Evolutionary conservation across 768 basidiomycete genomes (phyloP), one percentile per base, ranked within the genome.

Genomic region (Gyrodon lividus): DNA sequence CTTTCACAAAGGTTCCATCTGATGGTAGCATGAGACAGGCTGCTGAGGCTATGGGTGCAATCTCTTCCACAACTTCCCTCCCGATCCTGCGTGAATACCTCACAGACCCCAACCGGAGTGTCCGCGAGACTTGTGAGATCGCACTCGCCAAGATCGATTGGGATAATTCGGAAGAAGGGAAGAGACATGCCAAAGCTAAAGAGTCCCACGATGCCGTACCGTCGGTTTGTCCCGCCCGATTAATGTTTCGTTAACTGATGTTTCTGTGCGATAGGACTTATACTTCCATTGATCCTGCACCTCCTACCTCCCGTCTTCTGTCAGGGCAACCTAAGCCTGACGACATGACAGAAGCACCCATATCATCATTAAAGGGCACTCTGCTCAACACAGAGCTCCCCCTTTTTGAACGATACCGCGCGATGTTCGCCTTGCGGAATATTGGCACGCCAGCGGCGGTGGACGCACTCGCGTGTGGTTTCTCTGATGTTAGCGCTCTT

Each of bases 1-100:
- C n/a, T 23, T 34, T 23, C 19, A 34, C 19, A 7, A 13, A 37
- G n/a, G 12, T 34, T 43, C 35, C 38, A 37, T 49, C 40, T 58
- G 55, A 59, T 37, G 39, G 50, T 47, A 56, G 52, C 50, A 48
- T 45, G 57, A 56, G 57, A 42, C 56, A 95, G 89, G 94, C 96
- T 44, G 97, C 97, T n/a, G 97, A 99, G 72, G 97, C 97, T 8
- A 87, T 99, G 77, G 97, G 95, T 35, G 97, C 97, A 1, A 92
- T 98, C 33, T 92, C 90, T 7, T 75, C 82, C 19, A 62, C 75
- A 2, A 58, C 70, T 0, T 89, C 92, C 14, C 62, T 95, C 10
- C 78, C 84, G 3, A 67, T 93, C 50, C 77, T 99, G 33, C 71
- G 74, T 49, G 76, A 86, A 67, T 94, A 86, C 71, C 70, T 89